These are phyloP conservation scores for Agrocybe praecox DNA, from an alignment of 768 basidiomycete genomes.

Conservation along the genomic window DNA sequence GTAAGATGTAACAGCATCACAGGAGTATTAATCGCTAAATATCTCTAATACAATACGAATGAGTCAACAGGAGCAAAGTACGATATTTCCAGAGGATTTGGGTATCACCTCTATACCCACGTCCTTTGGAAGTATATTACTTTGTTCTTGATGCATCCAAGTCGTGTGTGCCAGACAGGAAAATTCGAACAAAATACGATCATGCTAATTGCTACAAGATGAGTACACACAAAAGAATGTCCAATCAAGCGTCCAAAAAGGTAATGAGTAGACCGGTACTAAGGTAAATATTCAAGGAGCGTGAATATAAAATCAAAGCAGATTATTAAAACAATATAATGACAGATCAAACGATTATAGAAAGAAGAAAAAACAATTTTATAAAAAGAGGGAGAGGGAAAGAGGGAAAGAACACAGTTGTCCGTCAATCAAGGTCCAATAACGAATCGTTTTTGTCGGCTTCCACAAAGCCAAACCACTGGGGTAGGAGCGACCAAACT, in stretches of 20 bases:
- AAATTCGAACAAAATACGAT: neutral
- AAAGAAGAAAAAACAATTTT: no score
- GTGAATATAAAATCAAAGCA: neutral
- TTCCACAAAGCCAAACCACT: conserved; percentile 61
- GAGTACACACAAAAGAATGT: neutral
- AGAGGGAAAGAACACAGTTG: neutral
- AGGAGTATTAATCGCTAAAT: conserved; percentile 3
- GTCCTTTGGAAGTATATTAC: conserved; percentile 15
- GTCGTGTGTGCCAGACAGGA: conserved; percentile 11
- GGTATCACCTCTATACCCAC: neutral
- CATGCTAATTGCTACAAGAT: neutral
- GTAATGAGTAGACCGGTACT: neutral
- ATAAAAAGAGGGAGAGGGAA: neutral
- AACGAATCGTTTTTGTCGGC: conserved; percentile 17
- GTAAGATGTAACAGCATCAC: conserved; percentile 8
- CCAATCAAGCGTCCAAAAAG: neutral
- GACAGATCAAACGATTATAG: neutral
- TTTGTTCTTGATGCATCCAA: conserved; percentile 21
- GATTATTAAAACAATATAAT: neutral
- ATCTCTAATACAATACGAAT: conserved; percentile 9
- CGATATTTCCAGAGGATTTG: conserved; percentile 12
- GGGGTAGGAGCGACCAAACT: conserved; percentile 62
- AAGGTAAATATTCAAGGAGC: neutral
- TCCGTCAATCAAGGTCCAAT: conserved; percentile 19
- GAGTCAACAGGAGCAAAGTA: conserved; percentile 22